Conservation (phyloP, 441 rosid species). For the Jatropha multifida region DNA sequence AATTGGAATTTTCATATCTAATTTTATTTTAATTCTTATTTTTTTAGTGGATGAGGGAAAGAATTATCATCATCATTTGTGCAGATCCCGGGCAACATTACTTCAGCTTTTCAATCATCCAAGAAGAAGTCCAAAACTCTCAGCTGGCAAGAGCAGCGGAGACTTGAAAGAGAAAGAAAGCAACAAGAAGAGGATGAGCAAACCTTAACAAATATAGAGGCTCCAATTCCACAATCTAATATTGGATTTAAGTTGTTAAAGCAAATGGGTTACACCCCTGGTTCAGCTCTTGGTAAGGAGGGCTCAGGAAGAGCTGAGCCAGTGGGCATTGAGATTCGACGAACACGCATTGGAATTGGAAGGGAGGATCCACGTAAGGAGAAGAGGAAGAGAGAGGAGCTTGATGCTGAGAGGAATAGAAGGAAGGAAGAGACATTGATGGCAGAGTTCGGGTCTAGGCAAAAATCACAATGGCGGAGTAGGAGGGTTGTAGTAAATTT, state of each 20-base stretch:
- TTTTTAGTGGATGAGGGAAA: slow-evolving; percentile 10
- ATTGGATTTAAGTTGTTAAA: slow-evolving; percentile 85
- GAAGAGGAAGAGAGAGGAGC: slow-evolving; percentile 75
- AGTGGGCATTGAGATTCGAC: slow-evolving; percentile 76
- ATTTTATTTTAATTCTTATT: neutral
- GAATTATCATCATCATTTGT: slow-evolving; percentile 19
- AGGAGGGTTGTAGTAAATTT: slow-evolving; percentile 66
- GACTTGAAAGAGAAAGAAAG: slow-evolving; percentile 67
- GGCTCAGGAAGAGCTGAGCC: slow-evolving; percentile 83
- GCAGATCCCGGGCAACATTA: slow-evolving; percentile 41
- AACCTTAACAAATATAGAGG: slow-evolving; percentile 68
- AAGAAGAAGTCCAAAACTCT: slow-evolving; percentile 62
- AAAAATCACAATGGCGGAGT: slow-evolving; percentile 78
- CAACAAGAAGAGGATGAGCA: slow-evolving; percentile 81
- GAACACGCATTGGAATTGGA: slow-evolving; percentile 93
- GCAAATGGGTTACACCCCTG: slow-evolving; percentile 97
- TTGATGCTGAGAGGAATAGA: slow-evolving; percentile 53
- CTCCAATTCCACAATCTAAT: slow-evolving; percentile 83
- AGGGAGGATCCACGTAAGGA: slow-evolving; percentile 85
- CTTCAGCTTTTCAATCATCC: slow-evolving; percentile 39
- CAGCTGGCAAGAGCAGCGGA: slow-evolving; percentile 75
- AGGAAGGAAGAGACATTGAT: slow-evolving; percentile 62
- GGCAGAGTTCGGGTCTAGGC: slow-evolving; percentile 80
- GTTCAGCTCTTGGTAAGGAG: slow-evolving; percentile 80
- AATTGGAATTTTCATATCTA: neutral